phyloP scores from a whole-genome alignment of 2,329 filamentous ascomycete genomes.

The Xylariaceae sp. region DNA sequence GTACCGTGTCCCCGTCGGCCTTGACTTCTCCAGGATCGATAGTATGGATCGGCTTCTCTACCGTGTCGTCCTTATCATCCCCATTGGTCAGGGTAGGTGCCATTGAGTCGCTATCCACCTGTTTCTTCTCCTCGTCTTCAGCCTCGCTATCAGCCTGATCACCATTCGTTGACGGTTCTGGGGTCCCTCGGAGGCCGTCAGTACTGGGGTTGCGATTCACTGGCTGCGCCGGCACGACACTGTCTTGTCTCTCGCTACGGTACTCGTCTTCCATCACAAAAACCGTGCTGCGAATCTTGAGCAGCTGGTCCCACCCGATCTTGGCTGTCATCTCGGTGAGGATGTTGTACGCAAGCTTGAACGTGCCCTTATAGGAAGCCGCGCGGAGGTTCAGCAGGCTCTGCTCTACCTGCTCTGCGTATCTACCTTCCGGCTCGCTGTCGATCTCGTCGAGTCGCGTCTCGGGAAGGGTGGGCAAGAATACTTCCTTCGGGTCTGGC shows the following conservation, averaged over 20 bases:
- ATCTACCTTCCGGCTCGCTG: constrained; percentile 75
- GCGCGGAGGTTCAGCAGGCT: constrained; percentile 81
- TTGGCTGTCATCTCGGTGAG: constrained; percentile 93
- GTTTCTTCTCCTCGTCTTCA: constrained; percentile 25
- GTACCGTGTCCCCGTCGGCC: constrained; percentile 42
- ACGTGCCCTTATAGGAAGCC: constrained; percentile 87
- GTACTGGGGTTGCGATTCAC: constrained; percentile 69
- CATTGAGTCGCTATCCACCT: constrained; percentile 25
- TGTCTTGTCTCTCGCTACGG: constrained; percentile 72
- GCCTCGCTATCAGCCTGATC: constrained; percentile 28
- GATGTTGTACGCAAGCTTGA: constrained; percentile 88
- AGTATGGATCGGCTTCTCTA: constrained; percentile 76
- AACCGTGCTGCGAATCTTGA: constrained; percentile 91
- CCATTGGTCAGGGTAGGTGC: constrained; percentile 31
- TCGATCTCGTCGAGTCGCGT: constrained; percentile 94
- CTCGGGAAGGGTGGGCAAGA: constrained; percentile 79
- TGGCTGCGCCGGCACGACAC: constrained; percentile 34
- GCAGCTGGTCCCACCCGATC: constrained; percentile 94
- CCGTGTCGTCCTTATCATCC: constrained; percentile 25
- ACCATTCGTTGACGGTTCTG: constrained; percentile 49
- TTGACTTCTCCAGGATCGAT: constrained; percentile 72
- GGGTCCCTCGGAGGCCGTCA: constrained; percentile 66
- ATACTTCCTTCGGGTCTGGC: constrained; percentile 84
- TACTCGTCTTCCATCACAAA: constrained; percentile 99
- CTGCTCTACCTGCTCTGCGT: constrained; percentile 78